Percentiles rank a stretch among this genome's conserved stretches.
These are phyloP conservation scores for Albatrellus ellisii DNA, from an alignment of 768 basidiomycete genomes.

Conservation along the genomic window DNA sequence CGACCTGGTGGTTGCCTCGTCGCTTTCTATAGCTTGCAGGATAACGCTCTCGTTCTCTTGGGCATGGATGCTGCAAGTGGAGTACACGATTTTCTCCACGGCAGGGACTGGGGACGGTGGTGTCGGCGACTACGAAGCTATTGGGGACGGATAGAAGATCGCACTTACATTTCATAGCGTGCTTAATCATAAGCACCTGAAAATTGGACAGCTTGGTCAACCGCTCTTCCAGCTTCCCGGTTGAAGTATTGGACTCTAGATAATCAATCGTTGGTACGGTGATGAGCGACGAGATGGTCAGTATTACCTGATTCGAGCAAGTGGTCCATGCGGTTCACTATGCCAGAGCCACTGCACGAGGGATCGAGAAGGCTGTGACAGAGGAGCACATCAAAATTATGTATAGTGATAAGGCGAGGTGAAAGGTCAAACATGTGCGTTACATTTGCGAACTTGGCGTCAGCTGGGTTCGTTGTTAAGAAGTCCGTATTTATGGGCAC, in stretches of 20 bases:
- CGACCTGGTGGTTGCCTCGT: slow-evolving; percentile 43
- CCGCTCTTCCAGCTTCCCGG: slow-evolving; percentile 47
- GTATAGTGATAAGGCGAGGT: too few species aligned
- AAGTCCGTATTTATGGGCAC: slow-evolving; percentile 73
- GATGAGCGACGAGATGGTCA: slow-evolving; percentile 2
- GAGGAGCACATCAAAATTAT: background rate
- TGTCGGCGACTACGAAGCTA: background rate
- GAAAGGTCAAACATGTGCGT: slow-evolving; percentile 70
- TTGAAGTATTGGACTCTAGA: background rate
- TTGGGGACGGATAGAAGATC: background rate
- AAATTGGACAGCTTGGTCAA: slow-evolving; percentile 77
- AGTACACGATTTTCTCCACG: slow-evolving; percentile 80
- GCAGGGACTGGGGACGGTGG: slow-evolving; percentile 49
- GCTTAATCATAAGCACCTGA: slow-evolving; percentile 82
- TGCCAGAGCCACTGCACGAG: slow-evolving; percentile 92
- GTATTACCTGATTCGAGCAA: slow-evolving; percentile 55
- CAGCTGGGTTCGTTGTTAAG: slow-evolving; percentile 56
- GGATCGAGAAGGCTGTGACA: slow-evolving; percentile 73
- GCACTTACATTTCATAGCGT: slow-evolving; percentile 84
- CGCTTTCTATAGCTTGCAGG: slow-evolving; percentile 50
- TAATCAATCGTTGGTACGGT: background rate
- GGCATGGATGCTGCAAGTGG: slow-evolving; percentile 91
- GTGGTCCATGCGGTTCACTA: slow-evolving; percentile 81
- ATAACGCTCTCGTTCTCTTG: slow-evolving; percentile 93
- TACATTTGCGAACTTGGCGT: slow-evolving; percentile 45